phyloP scores from a whole-genome alignment of 192 early-diverging fungal species.

The Linnemannia hyalina region DNA sequence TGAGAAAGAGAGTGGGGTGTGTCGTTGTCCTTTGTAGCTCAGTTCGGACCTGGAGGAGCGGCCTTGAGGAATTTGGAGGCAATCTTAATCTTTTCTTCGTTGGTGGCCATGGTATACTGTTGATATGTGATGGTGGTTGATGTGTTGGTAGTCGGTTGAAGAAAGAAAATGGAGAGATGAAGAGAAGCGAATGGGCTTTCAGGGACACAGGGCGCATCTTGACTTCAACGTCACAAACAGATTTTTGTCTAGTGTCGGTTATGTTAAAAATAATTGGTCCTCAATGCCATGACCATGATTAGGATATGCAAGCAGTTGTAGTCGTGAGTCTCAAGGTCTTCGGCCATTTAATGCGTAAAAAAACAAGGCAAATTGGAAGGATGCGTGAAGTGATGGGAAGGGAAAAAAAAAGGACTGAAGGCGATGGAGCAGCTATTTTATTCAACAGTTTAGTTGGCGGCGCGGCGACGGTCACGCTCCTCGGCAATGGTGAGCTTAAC shows the following conservation, averaged over 20 bases:
- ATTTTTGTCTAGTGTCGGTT: too few species aligned
- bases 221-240: constrained; percentile 19
- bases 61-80: constrained; percentile 82
- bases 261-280: too few species aligned
- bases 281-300: too few species aligned
- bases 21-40: neutral
- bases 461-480: constrained; percentile 88
- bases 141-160: too few species aligned
- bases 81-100: constrained; percentile 80
- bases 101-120: constrained; percentile 43
- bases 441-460: constrained; percentile 41
- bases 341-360: constrained; percentile 9
- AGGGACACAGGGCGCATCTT: neutral
- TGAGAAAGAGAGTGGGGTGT: neutral
- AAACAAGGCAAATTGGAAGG: constrained; percentile 1
- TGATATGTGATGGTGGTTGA: neutral
- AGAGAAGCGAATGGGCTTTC: neutral
- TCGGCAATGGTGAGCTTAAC: constrained; percentile 98
- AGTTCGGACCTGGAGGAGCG: constrained; percentile 87
- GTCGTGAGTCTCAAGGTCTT: constrained; percentile 2
- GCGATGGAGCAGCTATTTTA: constrained; percentile 3
- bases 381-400: neutral
- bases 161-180: neutral
- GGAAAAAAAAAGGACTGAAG: constrained; percentile 11
- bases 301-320: too few species aligned